Conservation (phyloP, 495 filamentous ascomycete genomes). For the Neurospora cerealis region DNA sequence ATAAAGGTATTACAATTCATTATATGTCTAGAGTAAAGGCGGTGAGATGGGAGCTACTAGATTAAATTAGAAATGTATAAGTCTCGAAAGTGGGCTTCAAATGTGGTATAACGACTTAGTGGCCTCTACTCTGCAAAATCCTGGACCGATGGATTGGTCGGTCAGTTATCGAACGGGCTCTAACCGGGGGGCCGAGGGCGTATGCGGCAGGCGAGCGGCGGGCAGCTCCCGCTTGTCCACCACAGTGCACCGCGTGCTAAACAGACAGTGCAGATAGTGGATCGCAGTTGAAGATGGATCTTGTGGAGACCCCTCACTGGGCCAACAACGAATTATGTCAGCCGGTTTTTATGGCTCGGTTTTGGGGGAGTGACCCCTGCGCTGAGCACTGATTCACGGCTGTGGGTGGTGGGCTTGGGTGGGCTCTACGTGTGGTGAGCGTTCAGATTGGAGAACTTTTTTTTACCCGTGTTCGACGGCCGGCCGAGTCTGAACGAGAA, state of each 20-base stretch:
- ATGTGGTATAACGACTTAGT: too few species aligned
- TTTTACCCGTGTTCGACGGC: slow-evolving; percentile 17
- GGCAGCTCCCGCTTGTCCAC: neutral
- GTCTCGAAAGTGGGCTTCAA: too few species aligned
- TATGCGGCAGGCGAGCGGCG: neutral
- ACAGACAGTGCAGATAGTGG: neutral
- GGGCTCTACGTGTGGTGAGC: slow-evolving; percentile 3
- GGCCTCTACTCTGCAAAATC: too few species aligned
- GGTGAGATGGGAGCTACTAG: too few species aligned
- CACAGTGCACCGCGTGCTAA: neutral
- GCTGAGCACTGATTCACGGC: neutral
- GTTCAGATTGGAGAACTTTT: slow-evolving; percentile 23
- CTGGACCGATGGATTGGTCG: too few species aligned
- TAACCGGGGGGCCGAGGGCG: neutral
- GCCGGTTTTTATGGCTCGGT: slow-evolving; percentile 5
- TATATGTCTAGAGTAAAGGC: too few species aligned
- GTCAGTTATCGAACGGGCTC: too few species aligned
- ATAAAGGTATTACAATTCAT: too few species aligned
- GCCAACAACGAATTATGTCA: slow-evolving; percentile 12
- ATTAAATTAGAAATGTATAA: too few species aligned
- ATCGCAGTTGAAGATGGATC: neutral
- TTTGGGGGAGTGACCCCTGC: slow-evolving; percentile 13
- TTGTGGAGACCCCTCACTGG: neutral
- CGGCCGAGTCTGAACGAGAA: neutral
- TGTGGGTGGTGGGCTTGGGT: neutral